phyloP scores from a whole-genome alignment of 2,329 filamentous ascomycete genomes.

The Albophoma yamanashiensis region DNA sequence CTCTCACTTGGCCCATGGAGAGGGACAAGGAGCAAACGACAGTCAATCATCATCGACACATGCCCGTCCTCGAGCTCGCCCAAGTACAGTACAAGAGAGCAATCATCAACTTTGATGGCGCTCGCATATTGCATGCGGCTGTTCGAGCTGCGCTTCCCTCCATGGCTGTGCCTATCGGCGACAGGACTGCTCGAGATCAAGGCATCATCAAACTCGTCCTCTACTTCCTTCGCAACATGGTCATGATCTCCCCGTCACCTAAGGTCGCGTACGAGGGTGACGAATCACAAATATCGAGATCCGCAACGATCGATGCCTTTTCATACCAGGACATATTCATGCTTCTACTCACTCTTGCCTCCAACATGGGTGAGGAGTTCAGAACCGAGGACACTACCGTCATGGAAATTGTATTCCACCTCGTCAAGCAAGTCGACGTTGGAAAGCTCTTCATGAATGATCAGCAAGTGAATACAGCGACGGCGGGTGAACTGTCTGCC shows the following conservation, averaged over 20 bases:
- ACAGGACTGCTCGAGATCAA: slow-evolving; percentile 71
- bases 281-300: slow-evolving; percentile 79
- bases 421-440: slow-evolving; percentile 81
- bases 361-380: slow-evolving; percentile 91
- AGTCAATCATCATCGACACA: slow-evolving; percentile 83
- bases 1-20: slow-evolving; percentile 89
- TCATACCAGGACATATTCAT: slow-evolving; percentile 85
- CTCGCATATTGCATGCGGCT: slow-evolving; percentile 67
- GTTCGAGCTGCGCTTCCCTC: slow-evolving; percentile 75
- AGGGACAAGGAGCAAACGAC: slow-evolving; percentile 72
- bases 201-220: slow-evolving; percentile 86
- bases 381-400: slow-evolving; percentile 78
- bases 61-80: slow-evolving; percentile 78
- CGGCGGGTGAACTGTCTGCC: slow-evolving; percentile 60
- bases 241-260: slow-evolving; percentile 67
- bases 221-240: slow-evolving; percentile 82
- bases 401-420: slow-evolving; percentile 83
- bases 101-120: slow-evolving; percentile 72
- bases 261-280: slow-evolving; percentile 73
- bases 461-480: slow-evolving; percentile 55
- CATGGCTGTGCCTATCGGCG: slow-evolving; percentile 67
- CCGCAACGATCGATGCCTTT: slow-evolving; percentile 79
- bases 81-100: slow-evolving; percentile 85
- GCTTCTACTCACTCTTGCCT: slow-evolving; percentile 74
- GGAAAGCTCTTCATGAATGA: slow-evolving; percentile 80